A percentile compares a stretch with the other conserved stretches of the same genome.
Conservation (phyloP, 1,284 basidiomycete genomes). For the Ceraceosorus bombacis region DNA sequence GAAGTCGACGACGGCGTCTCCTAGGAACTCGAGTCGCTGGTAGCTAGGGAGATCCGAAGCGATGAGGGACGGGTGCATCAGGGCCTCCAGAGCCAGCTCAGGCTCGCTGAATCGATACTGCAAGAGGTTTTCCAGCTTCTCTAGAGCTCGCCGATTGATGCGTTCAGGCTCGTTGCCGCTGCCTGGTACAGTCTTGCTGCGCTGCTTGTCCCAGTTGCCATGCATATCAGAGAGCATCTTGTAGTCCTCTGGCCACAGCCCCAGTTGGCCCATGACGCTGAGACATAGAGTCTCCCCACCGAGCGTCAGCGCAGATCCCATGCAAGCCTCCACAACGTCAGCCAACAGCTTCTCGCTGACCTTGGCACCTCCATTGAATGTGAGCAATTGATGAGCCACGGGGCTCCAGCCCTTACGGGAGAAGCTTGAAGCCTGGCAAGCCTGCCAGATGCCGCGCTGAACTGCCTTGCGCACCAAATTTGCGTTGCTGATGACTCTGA, state of each 20-base stretch:
- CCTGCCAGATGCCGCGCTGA: too few species aligned
- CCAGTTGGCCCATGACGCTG: too few species aligned
- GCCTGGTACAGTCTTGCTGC: background rate
- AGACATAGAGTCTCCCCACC: background rate
- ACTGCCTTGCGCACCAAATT: too few species aligned
- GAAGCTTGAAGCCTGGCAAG: too few species aligned
- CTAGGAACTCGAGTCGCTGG: slow-evolving; percentile 36
- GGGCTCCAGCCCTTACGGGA: too few species aligned
- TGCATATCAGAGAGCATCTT: background rate
- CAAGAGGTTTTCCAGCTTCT: slow-evolving; percentile 18
- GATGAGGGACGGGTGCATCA: slow-evolving; percentile 27
- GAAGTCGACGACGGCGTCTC: slow-evolving; percentile 32
- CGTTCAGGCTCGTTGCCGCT: background rate
- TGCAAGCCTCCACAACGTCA: slow-evolving; percentile 27
- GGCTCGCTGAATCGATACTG: slow-evolving; percentile 23
- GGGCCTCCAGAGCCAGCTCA: slow-evolving; percentile 31
- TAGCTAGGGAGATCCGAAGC: slow-evolving; percentile 22
- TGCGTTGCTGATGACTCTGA: slow-evolving; percentile 26
- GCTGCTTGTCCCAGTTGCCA: too few species aligned
- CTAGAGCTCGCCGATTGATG: slow-evolving; percentile 6
- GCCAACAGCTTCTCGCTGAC: slow-evolving; percentile 19
- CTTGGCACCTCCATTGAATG: background rate
- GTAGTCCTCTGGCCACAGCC: too few species aligned
- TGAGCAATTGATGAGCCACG: too few species aligned
- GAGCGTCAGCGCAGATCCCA: slow-evolving; percentile 19